phyloP scores from a whole-genome alignment of 2,329 filamentous ascomycete species.

The Neospermospora avenae region DNA sequence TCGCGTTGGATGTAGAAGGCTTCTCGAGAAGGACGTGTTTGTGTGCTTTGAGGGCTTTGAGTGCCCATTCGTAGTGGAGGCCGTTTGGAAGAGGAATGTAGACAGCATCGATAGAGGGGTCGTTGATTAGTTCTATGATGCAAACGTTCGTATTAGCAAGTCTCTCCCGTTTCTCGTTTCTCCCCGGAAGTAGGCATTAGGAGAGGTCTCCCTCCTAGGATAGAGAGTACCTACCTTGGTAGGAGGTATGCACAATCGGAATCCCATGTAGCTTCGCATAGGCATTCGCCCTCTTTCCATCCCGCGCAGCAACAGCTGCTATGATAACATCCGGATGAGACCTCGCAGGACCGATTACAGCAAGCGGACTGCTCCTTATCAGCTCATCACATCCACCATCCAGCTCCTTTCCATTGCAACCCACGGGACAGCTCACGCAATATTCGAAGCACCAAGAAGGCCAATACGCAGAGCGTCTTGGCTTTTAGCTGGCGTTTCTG shows the following conservation, averaged over 20 bases:
- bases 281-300: constrained; percentile 43
- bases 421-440: constrained; percentile 29
- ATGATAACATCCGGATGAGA: constrained; percentile 53
- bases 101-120: constrained; percentile 15
- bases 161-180: not conserved
- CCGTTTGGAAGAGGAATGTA: constrained; percentile 18
- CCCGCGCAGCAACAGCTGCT: constrained; percentile 50
- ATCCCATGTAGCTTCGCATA: constrained; percentile 33
- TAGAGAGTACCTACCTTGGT: constrained; percentile 24
- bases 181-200: too few relatives aligned
- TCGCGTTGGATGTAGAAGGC: constrained; percentile 10
- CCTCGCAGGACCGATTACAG: constrained; percentile 47
- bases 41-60: constrained; percentile 14
- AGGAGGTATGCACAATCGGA: constrained; percentile 8
- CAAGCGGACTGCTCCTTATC: constrained; percentile 35
- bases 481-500: constrained; percentile 17
- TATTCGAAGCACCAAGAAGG: constrained; percentile 37
- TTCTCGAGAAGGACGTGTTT: constrained; percentile 23
- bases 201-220: not conserved
- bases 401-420: not conserved
- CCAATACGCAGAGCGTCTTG: constrained; percentile 35
- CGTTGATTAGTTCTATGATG: constrained; percentile 36
- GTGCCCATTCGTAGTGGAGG: constrained; percentile 31
- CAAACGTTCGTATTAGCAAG: not conserved
- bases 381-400: not conserved